Evolutionary conservation across 1,284 basidiomycete species (phyloP), one percentile per base, ranked within the genome.

Genomic region (Ceratobasidium sp.): DNA sequence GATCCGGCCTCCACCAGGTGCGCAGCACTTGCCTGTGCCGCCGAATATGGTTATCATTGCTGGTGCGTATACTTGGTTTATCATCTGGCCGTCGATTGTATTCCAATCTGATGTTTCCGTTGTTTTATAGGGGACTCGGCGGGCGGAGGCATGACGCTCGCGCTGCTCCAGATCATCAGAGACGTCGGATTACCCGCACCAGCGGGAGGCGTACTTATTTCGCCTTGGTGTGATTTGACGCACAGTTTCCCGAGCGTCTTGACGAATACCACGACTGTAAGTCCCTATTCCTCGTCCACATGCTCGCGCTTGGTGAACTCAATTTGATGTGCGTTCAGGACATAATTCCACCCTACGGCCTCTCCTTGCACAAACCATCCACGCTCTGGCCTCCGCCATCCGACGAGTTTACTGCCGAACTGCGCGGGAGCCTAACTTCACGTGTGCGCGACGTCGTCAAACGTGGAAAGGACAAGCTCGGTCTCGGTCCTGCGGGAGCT

Each of bases 331-430:
- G n/a, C n/a, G n/a, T n/a, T n/a, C n/a, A 90, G 88, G 89, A 90
- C 75, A 89, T 89, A 64, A 87, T 89, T 35, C 88, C 88, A 2
- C 82, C 84, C 21, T 82, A 88, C 75, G 88, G 88, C 1, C 80
- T 93, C 3, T 90, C 88, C 1, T 82, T 89, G 57, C 89, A 95
- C 82, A 96, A 95, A 79, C 95, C 95, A 0, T 95, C 92, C 57
- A 87, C 90, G 1, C 83, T 98, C 7, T 98, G 96, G 96, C 96
- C 96, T 0, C 95, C 95, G 0, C 95, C 96, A 0, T 61, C 61
- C 8, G 66, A 58, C 18, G 66, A 69, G 4, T 54, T 69, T 13
- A 69, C 66, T 2, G 66, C 66, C 21, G 41, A 57, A 18, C 21
- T 69, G 8, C 50, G 52, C n/a, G 52, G 43, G 1, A 4, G 54